Conservation (phyloP, 441 rosid genomes). For the Daphne laureola region DNA sequence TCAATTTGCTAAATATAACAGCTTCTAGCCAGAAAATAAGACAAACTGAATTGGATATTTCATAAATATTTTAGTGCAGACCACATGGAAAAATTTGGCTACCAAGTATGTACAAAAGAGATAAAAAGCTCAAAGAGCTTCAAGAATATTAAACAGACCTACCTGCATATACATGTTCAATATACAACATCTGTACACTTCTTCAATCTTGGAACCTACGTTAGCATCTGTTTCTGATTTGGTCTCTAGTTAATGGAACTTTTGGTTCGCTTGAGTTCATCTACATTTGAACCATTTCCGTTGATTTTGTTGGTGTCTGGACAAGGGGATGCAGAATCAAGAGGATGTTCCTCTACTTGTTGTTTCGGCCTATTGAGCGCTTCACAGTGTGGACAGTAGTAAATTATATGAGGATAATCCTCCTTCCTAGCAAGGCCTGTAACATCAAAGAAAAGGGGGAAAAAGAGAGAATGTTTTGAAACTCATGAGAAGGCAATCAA, state of each 20-base stretch:
- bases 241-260: slow-evolving; percentile 17
- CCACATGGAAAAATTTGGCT: no score
- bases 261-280: slow-evolving; percentile 13
- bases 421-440: slow-evolving; percentile 83
- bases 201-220: slow-evolving; percentile 24
- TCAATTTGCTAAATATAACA: no score
- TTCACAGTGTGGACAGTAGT: slow-evolving; percentile 83
- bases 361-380: slow-evolving; percentile 64
- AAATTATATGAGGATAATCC: slow-evolving; percentile 68
- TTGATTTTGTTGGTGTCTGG: slow-evolving; percentile 14
- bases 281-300: slow-evolving; percentile 9
- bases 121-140: no score
- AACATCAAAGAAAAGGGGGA: slow-evolving; percentile 2
- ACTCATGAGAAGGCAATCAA: not conserved
- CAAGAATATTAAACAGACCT: no score
- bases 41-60: no score
- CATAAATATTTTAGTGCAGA: no score
- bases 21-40: no score
- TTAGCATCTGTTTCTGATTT: slow-evolving; percentile 9
- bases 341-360: slow-evolving; percentile 27
- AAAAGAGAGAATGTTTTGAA: not conserved
- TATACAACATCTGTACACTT: slow-evolving; percentile 10
- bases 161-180: no score
- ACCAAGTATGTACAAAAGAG: no score
- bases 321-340: slow-evolving; percentile 23